A percentile compares a stretch with the other conserved stretches of the same genome.
Conservation (phyloP, 176 grass and related monocot genomes). For the Rhynchospora pubera region DNA sequence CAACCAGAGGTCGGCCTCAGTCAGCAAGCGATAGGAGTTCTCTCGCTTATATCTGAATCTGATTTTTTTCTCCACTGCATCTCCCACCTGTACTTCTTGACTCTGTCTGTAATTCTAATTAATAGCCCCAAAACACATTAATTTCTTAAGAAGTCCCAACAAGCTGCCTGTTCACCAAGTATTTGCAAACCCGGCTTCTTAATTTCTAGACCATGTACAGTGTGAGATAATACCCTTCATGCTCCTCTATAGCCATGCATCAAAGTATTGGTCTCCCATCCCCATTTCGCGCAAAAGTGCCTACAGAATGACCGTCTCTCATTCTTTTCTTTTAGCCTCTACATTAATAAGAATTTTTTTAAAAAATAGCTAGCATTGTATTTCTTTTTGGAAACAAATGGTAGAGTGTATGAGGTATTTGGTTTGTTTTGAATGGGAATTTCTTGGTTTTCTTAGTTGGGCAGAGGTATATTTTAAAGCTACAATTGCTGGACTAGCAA, state of each 20-base stretch:
- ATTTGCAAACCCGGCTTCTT: not conserved
- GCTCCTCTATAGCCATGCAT: not conserved
- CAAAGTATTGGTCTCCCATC: not conserved
- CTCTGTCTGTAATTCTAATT: not conserved
- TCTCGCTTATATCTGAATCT: constrained; percentile 89
- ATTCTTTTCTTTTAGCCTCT: not conserved
- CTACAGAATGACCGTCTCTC: not conserved
- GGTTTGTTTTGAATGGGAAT: not conserved
- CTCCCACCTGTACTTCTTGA: not conserved
- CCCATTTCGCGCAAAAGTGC: not conserved
- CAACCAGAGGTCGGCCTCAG: constrained; percentile 91
- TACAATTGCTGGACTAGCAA: not conserved
- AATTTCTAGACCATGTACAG: not conserved
- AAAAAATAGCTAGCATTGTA: not conserved
- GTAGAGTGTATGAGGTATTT: not conserved
- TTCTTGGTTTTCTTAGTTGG: not conserved
- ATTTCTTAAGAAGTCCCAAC: not conserved
- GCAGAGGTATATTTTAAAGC: not conserved
- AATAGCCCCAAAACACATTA: not conserved
- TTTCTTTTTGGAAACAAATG: not conserved
- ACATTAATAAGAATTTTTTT: not conserved
- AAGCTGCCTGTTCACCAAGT: not conserved
- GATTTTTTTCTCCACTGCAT: not conserved
- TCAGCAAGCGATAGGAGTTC: constrained; percentile 82
- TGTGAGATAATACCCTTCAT: not conserved